Evolutionary conservation across 805 yeast genomes (phyloP).

Genomic region (Ogataea ganodermae): DNA sequence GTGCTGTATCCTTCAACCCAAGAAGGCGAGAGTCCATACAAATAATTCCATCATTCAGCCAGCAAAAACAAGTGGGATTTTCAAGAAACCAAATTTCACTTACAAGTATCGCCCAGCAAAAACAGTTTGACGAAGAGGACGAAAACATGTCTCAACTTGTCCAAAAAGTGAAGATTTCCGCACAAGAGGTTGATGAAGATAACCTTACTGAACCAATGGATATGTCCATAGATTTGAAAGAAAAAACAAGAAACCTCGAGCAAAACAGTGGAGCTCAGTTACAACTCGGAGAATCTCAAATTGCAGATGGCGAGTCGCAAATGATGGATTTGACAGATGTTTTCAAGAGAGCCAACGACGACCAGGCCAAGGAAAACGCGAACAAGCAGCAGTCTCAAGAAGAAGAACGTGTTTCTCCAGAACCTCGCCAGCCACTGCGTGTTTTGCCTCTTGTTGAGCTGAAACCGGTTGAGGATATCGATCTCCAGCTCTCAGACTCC

Average conservation of each 20-base stretch:
- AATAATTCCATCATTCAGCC: slow-evolving; percentile 32
- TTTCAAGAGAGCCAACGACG: slow-evolving; percentile 16
- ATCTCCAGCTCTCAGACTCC: background rate
- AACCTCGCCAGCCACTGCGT: slow-evolving; percentile 7
- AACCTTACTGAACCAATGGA: slow-evolving; percentile 32
- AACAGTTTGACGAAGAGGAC: slow-evolving; percentile 8
- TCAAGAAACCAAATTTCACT: background rate
- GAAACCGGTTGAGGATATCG: background rate
- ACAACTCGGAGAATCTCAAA: too few relatives aligned
- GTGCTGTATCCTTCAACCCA: slow-evolving; percentile 19
- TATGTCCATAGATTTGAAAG: slow-evolving; percentile 20
- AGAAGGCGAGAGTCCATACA: slow-evolving; percentile 33
- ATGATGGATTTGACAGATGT: slow-evolving; percentile 16
- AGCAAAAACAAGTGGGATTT: slow-evolving; percentile 1
- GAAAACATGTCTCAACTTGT: slow-evolving; percentile 20
- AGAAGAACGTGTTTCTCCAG: too few relatives aligned
- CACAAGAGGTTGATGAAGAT: slow-evolving; percentile 24
- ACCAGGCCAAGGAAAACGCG: slow-evolving; percentile 9
- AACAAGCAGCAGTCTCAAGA: slow-evolving; percentile 7
- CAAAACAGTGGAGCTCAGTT: too few relatives aligned
- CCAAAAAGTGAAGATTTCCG: slow-evolving; percentile 9
- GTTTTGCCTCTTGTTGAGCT: background rate
- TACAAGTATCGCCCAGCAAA: background rate
- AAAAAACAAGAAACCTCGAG: slow-evolving; percentile 6
- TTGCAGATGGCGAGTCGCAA: slow-evolving; percentile 4